A percentile compares a stretch with the other conserved stretches of the same genome.
phyloP scores from a whole-genome alignment of 768 basidiomycete species.

The Lentinula guzmanii region DNA sequence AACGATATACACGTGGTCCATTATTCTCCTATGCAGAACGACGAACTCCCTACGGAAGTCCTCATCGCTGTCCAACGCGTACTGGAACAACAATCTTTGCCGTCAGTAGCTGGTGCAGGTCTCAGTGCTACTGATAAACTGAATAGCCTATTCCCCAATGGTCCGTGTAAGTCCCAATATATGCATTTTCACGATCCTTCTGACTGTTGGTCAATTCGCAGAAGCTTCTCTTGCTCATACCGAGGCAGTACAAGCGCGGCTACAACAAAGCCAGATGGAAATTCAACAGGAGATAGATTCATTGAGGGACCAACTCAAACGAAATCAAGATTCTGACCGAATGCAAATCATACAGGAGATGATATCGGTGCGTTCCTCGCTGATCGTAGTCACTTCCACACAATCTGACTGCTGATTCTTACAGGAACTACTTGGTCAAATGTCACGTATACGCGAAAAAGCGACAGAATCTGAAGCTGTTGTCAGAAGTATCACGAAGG shows the following conservation, averaged over 20 bases:
- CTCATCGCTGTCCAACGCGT: slow-evolving; percentile 67
- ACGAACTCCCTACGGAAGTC: slow-evolving; percentile 61
- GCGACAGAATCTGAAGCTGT: slow-evolving; percentile 96
- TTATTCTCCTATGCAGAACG: slow-evolving; percentile 27
- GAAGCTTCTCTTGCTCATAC: slow-evolving; percentile 74
- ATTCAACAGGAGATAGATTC: slow-evolving; percentile 67
- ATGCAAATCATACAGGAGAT: slow-evolving; percentile 94
- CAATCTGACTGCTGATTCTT: slow-evolving; percentile 4
- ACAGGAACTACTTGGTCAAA: slow-evolving; percentile 90
- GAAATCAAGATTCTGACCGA: slow-evolving; percentile 79
- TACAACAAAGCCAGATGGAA: slow-evolving; percentile 63
- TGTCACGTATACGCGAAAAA: slow-evolving; percentile 94
- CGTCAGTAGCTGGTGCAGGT: slow-evolving; percentile 53
- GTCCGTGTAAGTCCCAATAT: slow-evolving; percentile 29
- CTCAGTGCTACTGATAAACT: slow-evolving; percentile 53
- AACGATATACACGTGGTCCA: neutral
- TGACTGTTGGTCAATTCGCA: slow-evolving; percentile 21
- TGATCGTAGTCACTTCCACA: neutral
- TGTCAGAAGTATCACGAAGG: slow-evolving; percentile 90
- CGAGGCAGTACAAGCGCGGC: slow-evolving; percentile 60
- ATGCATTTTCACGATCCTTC: neutral
- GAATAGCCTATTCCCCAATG: slow-evolving; percentile 76
- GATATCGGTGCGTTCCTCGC: slow-evolving; percentile 66
- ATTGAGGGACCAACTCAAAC: slow-evolving; percentile 60
- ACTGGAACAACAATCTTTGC: slow-evolving; percentile 38